Percentiles rank a stretch among this genome's conserved stretches.
Evolutionary conservation across 352 stramenopile genomes (phyloP).

Genomic region (Globisporangium apiculatum): DNA sequence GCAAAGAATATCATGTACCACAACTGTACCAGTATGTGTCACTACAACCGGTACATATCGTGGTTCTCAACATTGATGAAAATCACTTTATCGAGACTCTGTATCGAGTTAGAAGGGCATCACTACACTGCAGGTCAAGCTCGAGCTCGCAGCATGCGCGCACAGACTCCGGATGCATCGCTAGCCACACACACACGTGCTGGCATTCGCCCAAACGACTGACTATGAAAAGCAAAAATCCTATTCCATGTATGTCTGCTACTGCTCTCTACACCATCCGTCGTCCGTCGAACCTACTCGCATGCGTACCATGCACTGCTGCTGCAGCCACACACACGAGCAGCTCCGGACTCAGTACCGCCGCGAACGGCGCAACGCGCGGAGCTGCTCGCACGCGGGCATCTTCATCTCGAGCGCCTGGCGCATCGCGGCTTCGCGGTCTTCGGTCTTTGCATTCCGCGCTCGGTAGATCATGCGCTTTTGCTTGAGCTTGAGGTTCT

Average conservation of each 20-base stretch:
- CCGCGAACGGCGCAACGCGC: conserved; percentile 52
- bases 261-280: neutral
- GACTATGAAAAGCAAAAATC: neutral
- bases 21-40: neutral
- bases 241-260: neutral
- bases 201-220: too few relatives aligned
- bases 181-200: too few relatives aligned
- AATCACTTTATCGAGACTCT: too few relatives aligned
- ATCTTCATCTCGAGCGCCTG: conserved; percentile 79
- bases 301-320: neutral
- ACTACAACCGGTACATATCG: neutral
- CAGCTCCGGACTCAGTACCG: conserved; percentile 27
- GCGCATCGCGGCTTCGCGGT: conserved; percentile 69
- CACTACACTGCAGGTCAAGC: too few relatives aligned
- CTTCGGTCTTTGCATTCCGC: conserved; percentile 66
- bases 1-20: neutral
- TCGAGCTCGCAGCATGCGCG: too few relatives aligned
- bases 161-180: too few relatives aligned
- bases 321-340: neutral
- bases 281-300: neutral
- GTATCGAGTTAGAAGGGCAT: too few relatives aligned
- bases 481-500: conserved; percentile 78
- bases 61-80: too few relatives aligned
- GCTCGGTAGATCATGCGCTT: conserved; percentile 86
- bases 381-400: conserved; percentile 77